Evolutionary conservation across 805 yeast genomes (phyloP).

Genomic region (Priceomyces carsonii): DNA sequence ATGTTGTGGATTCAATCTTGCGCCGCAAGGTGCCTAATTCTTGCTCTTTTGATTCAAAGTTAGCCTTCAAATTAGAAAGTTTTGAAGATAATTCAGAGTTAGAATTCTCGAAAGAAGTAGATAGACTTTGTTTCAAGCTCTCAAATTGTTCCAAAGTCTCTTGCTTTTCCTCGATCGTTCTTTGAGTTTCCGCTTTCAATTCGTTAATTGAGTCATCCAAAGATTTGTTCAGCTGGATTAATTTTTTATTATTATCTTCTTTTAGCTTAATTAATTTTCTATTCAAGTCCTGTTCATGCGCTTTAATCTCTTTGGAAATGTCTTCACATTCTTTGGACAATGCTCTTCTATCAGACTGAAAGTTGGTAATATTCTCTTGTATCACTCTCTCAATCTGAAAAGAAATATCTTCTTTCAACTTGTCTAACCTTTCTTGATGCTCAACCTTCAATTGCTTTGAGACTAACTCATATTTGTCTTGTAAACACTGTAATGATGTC

Average conservation of each 20-base stretch:
- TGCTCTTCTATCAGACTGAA: slow-evolving; percentile 26
- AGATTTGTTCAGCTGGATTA: slow-evolving; percentile 12
- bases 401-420: slow-evolving; percentile 27
- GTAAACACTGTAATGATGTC: slow-evolving; percentile 21
- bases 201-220: slow-evolving; percentile 17
- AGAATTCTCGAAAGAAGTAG: slow-evolving; percentile 2
- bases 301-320: slow-evolving; percentile 14
- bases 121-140: slow-evolving; percentile 7
- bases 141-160: slow-evolving; percentile 8
- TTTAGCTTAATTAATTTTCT: slow-evolving; percentile 23
- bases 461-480: slow-evolving; percentile 23
- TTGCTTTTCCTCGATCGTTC: slow-evolving; percentile 7
- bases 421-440: slow-evolving; percentile 20
- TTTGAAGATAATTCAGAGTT: slow-evolving; percentile 7
- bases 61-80: slow-evolving; percentile 6
- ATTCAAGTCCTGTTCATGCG: slow-evolving; percentile 19
- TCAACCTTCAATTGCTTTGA: slow-evolving; percentile 20
- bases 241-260: slow-evolving; percentile 23
- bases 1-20: slow-evolving; percentile 10
- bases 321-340: slow-evolving; percentile 14
- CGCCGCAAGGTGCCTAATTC: slow-evolving; percentile 17
- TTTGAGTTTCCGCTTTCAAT: slow-evolving; percentile 11
- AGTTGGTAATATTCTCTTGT: slow-evolving; percentile 29
- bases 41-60: slow-evolving; percentile 11
- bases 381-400: slow-evolving; percentile 40